phyloP scores from a whole-genome alignment of 495 filamentous ascomycete species.

The Immersiella caudata region DNA sequence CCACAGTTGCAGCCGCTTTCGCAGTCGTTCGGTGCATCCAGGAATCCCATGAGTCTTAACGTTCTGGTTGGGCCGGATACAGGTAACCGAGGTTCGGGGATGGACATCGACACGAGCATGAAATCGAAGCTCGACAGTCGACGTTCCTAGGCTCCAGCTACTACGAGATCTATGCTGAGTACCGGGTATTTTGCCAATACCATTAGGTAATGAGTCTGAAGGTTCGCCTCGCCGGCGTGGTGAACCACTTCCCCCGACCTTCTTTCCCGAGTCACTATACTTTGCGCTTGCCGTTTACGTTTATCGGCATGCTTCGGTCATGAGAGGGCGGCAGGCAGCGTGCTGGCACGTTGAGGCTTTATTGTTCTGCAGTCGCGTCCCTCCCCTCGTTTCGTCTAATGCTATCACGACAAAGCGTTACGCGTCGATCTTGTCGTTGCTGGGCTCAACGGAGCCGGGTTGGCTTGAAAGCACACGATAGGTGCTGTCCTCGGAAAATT shows the following conservation, averaged over 20 bases:
- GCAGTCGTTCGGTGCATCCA: conserved; percentile 4
- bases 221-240: background rate
- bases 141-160: conserved; percentile 28
- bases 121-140: conserved; percentile 32
- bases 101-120: conserved; percentile 50
- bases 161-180: too few species aligned
- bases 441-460: too few species aligned
- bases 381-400: background rate
- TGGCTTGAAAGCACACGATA: background rate
- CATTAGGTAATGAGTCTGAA: background rate
- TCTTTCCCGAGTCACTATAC: background rate
- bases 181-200: background rate
- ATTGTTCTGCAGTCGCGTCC: background rate
- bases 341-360: background rate
- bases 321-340: background rate
- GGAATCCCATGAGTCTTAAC: conserved; percentile 48
- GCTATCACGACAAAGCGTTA: background rate
- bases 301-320: background rate
- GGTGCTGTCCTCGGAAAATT: background rate
- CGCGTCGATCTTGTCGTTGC: background rate
- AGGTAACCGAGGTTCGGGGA: conserved; percentile 17
- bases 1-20: conserved; percentile 5
- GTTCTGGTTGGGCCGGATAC: conserved; percentile 41
- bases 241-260: background rate
- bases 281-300: background rate